A percentile compares a stretch with the other conserved stretches of the same genome.
Conservation (phyloP, 2,329 filamentous ascomycete species). For the Pestalotiopsis sp. region DNA sequence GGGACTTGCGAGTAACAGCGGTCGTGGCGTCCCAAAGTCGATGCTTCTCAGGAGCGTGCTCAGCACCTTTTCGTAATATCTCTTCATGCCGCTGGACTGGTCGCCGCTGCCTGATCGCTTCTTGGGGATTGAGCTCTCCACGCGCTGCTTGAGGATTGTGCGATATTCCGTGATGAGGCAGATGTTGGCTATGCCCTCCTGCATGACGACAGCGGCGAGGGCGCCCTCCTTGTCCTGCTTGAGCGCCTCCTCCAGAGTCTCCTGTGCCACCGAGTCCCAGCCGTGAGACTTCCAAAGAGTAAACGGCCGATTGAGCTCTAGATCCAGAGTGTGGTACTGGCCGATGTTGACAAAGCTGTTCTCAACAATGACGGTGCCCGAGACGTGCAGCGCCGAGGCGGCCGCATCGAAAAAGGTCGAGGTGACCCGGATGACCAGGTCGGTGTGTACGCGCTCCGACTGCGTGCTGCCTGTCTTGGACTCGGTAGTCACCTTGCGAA, state of each 20-base stretch:
- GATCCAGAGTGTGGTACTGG: conserved; percentile 67
- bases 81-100: conserved; percentile 70
- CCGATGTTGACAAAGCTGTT: conserved; percentile 55
- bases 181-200: conserved; percentile 82
- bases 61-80: conserved; percentile 79
- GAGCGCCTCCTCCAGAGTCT: conserved; percentile 77
- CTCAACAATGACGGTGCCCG: conserved; percentile 54
- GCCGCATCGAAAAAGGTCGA: conserved; percentile 61
- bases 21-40: conserved; percentile 70
- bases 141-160: conserved; percentile 70
- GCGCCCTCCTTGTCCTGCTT: conserved; percentile 79
- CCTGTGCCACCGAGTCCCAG: conserved; percentile 88
- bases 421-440: conserved; percentile 58
- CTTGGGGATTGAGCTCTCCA: conserved; percentile 68
- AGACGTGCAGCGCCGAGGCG: conserved; percentile 57
- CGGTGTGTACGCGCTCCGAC: conserved; percentile 56
- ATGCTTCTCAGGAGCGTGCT: conserved; percentile 76
- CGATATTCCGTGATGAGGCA: conserved; percentile 81
- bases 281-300: conserved; percentile 81
- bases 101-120: conserved; percentile 67
- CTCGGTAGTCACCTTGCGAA: conserved; percentile 55
- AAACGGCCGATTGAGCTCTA: conserved; percentile 87
- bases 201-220: conserved; percentile 89
- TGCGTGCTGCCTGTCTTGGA: conserved; percentile 46
- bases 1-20: conserved; percentile 83